phyloP scores from a whole-genome alignment of 2,329 filamentous ascomycete genomes.

The Colletotrichum chrysophilum region DNA sequence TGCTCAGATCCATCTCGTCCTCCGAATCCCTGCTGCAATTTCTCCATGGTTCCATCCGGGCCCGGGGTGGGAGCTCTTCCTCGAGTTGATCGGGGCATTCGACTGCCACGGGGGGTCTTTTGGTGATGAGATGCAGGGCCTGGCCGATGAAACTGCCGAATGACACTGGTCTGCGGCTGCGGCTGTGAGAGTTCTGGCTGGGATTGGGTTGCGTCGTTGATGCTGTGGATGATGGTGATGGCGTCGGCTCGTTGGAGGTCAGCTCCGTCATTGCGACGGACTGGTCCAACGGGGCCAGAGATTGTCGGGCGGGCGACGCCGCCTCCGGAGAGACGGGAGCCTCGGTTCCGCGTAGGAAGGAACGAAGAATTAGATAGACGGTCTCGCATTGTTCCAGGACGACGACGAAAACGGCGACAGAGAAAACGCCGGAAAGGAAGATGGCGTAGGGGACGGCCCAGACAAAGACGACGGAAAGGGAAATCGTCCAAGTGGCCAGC shows the following conservation, averaged over 20 bases:
- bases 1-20: background rate
- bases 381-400: constrained; percentile 12
- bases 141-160: background rate
- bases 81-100: background rate
- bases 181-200: background rate
- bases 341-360: background rate
- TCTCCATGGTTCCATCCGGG: background rate
- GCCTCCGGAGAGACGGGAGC: background rate
- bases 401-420: background rate
- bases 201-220: constrained; percentile 24
- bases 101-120: background rate
- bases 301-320: constrained; percentile 24
- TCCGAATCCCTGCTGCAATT: background rate
- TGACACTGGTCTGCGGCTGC: background rate
- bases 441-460: background rate
- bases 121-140: background rate
- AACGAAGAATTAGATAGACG: constrained; percentile 12
- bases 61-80: background rate
- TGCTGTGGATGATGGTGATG: constrained; percentile 38
- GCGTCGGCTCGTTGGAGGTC: constrained; percentile 38
- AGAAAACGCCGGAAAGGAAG: background rate
- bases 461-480: background rate
- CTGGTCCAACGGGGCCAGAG: constrained; percentile 40
- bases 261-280: constrained; percentile 40
- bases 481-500: background rate